Base-by-base conservation (phyloP, 768 basidiomycete species). In the Xanthoconium stramineum region DNA sequence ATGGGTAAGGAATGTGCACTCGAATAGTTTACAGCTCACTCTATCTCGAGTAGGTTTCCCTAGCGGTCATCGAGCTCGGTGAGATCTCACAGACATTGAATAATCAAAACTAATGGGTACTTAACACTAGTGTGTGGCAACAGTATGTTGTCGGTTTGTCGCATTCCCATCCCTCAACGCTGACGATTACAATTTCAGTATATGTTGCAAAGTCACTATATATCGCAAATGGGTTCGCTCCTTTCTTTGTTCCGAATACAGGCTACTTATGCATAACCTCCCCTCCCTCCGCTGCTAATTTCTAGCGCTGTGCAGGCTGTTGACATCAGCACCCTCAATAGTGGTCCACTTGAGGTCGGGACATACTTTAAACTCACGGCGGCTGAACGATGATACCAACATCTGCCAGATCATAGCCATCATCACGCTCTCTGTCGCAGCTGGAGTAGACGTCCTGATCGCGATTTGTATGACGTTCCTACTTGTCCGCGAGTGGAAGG, bases 371-470 rank as follows among this genome's bases (percentile, higher is more conserved):
- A 14, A 5, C 20, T 36, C 8, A 2, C 11, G 14, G 19, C 8
- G 24, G 24, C 24, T 24, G 24, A 24, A 24, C 2, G 9, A 15
- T 29, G n/a, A 12, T 3, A 38, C 46, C 10, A 58, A 1, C 24
- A 33, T 39, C n/a, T 14, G 14, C 9, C 24, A 61, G 61, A 12
- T 0, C 6, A 0, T 53, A 4, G 13, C 12, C 15, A 47, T 45
- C 10, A 19, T 29, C 3, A 5, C 14, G 20, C 4, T 63, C n/a
- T 20, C 43, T 10, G 3, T 48, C 9, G 49, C 35, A 2, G 60
- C 54, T 3, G 60, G 11, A 3, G 33, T 52, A 19, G 63, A 64
- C 17, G 15, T 62, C n/a, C 4, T 58, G n/a, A 53, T 65, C 7
- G 55, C 59, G 17, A n/a, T 61, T 14, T 46, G 15, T 44, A 24